Base-by-base conservation (phyloP, 345 rosid genomes). In the Luvunga scandens region DNA sequence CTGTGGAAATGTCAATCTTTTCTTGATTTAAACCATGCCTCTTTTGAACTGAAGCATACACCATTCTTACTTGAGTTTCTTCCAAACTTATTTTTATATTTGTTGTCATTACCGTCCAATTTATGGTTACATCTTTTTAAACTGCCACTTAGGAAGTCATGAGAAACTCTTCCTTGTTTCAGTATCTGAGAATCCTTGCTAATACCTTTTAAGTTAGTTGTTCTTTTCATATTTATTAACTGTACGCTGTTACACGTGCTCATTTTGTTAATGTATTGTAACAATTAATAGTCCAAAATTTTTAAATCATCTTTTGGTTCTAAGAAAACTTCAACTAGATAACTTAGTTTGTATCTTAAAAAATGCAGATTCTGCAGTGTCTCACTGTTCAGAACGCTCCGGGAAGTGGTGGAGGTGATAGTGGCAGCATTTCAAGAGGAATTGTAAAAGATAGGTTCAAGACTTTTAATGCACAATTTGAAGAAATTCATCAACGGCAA, bases 401-500 rank as follows among this genome's bases (percentile, higher is more conserved):
- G 56, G 28, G 85, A 8, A 80, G 83, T 53, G 82, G 81, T 13
- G 85, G 83, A 24, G 85, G 82, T 62, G 91, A 77, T 28, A 74
- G 81, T 21, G 81, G 77, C 69, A 82, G 87, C 31, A 89, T 94
- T 66, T 90, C 99, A 45, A 90, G 94, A 85, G 88, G 97, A 73
- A 71, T 79, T 78, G 86, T 96, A 53, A 96, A 96, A 90, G 99
- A 96, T 57, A 91, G 94, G 82, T 94, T 87, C 86, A 96, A 96
- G 89, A 90, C 91, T 31, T 96, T 96, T 84, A 96, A 93, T 74
- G 59, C 73, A 34, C 95, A 89, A 83, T 96, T 96, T 53, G 99
- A 96, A 84, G 99, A 96, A 84, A 84, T 94, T 84, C 93, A 96
- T 78, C 92, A 87, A 65, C 91, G 97, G 77, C 99, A 96, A 85